Evolutionary conservation across 768 basidiomycete genomes (phyloP), one percentile per base, ranked within the genome.

Genomic region (Clitopilus passeckerianus): DNA sequence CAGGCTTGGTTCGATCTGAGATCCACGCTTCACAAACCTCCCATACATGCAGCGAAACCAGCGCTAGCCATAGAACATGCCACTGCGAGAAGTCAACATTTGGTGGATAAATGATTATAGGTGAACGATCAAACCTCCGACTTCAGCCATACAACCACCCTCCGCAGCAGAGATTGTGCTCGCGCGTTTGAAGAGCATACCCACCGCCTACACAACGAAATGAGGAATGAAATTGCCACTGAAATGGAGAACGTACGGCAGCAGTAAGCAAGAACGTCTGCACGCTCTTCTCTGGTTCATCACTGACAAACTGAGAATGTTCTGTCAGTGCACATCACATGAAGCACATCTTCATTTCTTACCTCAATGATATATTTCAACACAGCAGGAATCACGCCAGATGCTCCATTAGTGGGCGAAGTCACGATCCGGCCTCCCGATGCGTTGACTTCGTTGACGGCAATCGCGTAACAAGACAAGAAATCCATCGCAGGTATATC

Each of bases 151-250:
- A 71, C 94, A 96, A 10, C 87, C 94, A 18, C 95, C 95, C 73
- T 98, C 96, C 0, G 96, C 95, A 14, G 95, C 95, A 53, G 90
- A 92, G 55, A 98, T 97, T 1, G 95, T 96, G 62, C 93, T 93
- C n/a, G 95, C 94, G 60, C 95, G 85, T 71, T 98, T 98, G 78
- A 94, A 96, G 33, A 97, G 76, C 95, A 97, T 97, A 15, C 95
- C 94, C 57, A 96, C 75, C 8, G 95, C 90, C 90, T 91, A 54
- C 20, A 63, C 55, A 16, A 53, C 56, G 44, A 62, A 60, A 57
- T 62, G 22, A 41, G 44, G 41, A 37, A 24, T 6, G 53, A 43
- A 60, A 20, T 20, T 22, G 22, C 53, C 7, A 18, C 20, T 37
- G 50, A 16, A 55, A 61, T 8, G 37, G 23, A 61, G 20, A 43